Evolutionary conservation across 805 yeast species (phyloP).

Genomic region (Saturnispora besseyi): DNA sequence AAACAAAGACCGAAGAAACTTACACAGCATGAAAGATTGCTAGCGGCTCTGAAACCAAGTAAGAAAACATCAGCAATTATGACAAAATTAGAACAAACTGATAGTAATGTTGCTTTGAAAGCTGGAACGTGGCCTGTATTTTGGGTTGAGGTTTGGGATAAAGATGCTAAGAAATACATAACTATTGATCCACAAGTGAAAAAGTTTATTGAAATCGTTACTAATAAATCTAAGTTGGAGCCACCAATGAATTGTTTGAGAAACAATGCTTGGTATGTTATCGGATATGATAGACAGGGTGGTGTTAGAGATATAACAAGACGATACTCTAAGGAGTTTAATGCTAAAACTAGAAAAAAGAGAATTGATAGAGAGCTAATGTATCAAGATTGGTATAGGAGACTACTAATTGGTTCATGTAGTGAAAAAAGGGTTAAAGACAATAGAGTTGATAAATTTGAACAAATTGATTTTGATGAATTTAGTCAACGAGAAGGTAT

Average conservation of each 20-base stretch:
- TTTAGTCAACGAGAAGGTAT: constrained; percentile 71
- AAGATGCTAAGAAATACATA: constrained; percentile 63
- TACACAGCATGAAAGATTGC: constrained; percentile 23
- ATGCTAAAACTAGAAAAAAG: constrained; percentile 67
- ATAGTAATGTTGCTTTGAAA: constrained; percentile 1
- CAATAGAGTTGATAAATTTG: constrained; percentile 40
- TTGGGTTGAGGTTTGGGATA: constrained; percentile 95
- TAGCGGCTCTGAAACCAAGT: constrained; percentile 23
- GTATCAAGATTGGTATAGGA: constrained; percentile 53
- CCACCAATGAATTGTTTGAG: constrained; percentile 56
- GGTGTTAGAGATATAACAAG: constrained; percentile 77
- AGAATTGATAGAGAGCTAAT: constrained; percentile 54
- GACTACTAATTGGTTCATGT: constrained; percentile 31
- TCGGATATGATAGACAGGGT: constrained; percentile 63
- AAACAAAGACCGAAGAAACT: neutral
- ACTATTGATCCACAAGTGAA: constrained; percentile 74
- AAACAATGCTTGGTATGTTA: constrained; percentile 60
- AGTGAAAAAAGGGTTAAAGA: constrained; percentile 18
- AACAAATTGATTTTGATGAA: constrained; percentile 50
- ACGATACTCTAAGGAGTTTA: constrained; percentile 62
- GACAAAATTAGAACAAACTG: neutral
- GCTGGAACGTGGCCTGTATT: constrained; percentile 51
- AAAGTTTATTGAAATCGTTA: constrained; percentile 52
- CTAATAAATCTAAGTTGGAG: constrained; percentile 39
- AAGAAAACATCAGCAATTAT: constrained; percentile 15